A percentile compares a stretch with the other conserved stretches of the same genome.
Conservation (phyloP, 1,284 basidiomycete genomes). For the Entoloma clypeatum region DNA sequence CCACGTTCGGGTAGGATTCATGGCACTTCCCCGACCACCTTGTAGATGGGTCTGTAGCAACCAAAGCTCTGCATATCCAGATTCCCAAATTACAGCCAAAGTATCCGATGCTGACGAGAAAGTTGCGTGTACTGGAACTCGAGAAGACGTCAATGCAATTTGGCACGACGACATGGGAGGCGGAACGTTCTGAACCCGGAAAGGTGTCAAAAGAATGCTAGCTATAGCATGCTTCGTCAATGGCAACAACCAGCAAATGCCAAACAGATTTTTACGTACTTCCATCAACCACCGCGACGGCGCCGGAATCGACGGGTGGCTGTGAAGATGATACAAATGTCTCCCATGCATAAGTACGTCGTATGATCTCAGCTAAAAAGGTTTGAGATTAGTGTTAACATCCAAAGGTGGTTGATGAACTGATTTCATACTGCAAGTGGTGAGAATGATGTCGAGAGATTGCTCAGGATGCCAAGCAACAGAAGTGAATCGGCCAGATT, state of each 20-base stretch:
- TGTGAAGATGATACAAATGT: constrained; percentile 59
- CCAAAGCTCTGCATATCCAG: constrained; percentile 64
- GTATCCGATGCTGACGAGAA: constrained; percentile 59
- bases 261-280: constrained; percentile 42
- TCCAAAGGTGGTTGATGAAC: not conserved
- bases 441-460: constrained; percentile 64
- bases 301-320: constrained; percentile 79
- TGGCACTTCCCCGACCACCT: constrained; percentile 58
- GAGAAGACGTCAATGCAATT: constrained; percentile 40
- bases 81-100: constrained; percentile 69
- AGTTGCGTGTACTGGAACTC: constrained; percentile 61
- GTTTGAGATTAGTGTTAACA: not conserved
- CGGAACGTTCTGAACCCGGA: constrained; percentile 90
- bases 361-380: constrained; percentile 50
- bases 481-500: constrained; percentile 56
- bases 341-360: constrained; percentile 74
- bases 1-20: constrained; percentile 57
- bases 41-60: constrained; percentile 60
- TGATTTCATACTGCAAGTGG: constrained; percentile 55
- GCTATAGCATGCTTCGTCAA: constrained; percentile 36
- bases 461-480: constrained; percentile 88
- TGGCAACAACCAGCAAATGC: constrained; percentile 1
- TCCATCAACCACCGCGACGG: constrained; percentile 91
- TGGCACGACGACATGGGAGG: constrained; percentile 89
- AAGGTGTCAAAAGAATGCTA: constrained; percentile 83